These are phyloP conservation scores for Suhomyces chickasaworum DNA, from an alignment of 1,139 yeast genomes.

Conservation along the genomic window DNA sequence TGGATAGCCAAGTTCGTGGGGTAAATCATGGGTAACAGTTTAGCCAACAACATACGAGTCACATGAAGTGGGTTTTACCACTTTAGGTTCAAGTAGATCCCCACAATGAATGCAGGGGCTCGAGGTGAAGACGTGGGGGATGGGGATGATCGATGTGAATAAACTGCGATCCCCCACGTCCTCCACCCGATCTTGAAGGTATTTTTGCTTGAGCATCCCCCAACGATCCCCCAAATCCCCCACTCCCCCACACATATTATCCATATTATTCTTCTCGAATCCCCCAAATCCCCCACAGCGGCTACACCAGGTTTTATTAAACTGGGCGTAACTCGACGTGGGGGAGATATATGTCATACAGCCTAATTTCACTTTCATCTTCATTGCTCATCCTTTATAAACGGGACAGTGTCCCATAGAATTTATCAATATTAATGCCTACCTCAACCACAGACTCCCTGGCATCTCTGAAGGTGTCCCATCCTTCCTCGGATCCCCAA, in stretches of 20 bases:
- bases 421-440: background rate
- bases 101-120: background rate
- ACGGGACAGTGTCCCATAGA: background rate
- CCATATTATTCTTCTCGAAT: no score
- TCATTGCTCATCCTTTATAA: conserved; percentile 5
- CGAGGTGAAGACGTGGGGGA: background rate
- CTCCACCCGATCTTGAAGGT: no score
- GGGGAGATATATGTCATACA: background rate
- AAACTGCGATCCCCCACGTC: background rate
- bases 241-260: background rate
- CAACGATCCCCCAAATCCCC: conserved; percentile 5
- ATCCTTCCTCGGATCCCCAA: background rate
- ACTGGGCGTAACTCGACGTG: background rate
- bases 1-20: background rate
- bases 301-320: background rate
- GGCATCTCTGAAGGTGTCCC: conserved; percentile 1
- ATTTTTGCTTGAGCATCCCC: no score
- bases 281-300: conserved; percentile 1
- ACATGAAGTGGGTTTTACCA: background rate
- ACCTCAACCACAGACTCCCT: conserved; percentile 1
- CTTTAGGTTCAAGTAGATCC: background rate
- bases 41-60: background rate
- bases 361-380: background rate
- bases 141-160: background rate
- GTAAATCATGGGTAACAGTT: background rate